Percentiles rank a stretch among this genome's conserved stretches.
Conservation (phyloP, 2,329 filamentous ascomycete species). For the Aspergillus fructus region DNA sequence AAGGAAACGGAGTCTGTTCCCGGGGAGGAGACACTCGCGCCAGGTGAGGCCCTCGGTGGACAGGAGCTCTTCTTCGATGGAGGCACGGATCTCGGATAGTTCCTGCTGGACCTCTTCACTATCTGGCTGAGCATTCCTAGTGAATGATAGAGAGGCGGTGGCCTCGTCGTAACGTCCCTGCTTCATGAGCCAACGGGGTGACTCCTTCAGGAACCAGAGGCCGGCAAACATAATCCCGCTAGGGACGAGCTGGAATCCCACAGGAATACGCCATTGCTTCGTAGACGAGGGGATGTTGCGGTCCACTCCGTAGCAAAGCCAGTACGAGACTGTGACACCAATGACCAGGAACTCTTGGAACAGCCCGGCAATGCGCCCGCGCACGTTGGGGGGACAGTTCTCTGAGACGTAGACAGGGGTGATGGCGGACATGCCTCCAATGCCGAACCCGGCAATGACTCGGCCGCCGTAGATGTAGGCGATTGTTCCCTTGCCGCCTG, state of each 20-base stretch:
- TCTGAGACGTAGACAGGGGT: slow-evolving; percentile 40
- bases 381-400: slow-evolving; percentile 31
- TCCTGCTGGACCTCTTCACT: slow-evolving; percentile 31
- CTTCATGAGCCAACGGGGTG: slow-evolving; percentile 55
- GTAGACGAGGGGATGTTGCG: slow-evolving; percentile 45
- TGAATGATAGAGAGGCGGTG: slow-evolving; percentile 36
- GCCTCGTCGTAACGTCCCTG: slow-evolving; percentile 50
- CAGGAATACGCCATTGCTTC: slow-evolving; percentile 54
- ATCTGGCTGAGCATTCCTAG: slow-evolving; percentile 28
- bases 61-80: slow-evolving; percentile 43
- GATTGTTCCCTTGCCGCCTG: slow-evolving; percentile 30
- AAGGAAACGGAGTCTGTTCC: slow-evolving; percentile 59
- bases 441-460: slow-evolving; percentile 37
- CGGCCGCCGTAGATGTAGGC: slow-evolving; percentile 38
- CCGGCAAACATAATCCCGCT: slow-evolving; percentile 51
- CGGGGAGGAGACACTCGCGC: slow-evolving; percentile 34
- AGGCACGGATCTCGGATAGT: slow-evolving; percentile 40
- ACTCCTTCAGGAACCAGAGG: slow-evolving; percentile 53
- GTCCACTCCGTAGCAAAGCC: slow-evolving; percentile 54
- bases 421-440: slow-evolving; percentile 41
- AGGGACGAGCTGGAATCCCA: slow-evolving; percentile 54
- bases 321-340: slow-evolving; percentile 51
- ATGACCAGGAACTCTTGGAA: slow-evolving; percentile 41
- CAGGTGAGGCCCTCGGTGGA: slow-evolving; percentile 34
- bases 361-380: slow-evolving; percentile 36